Base-by-base conservation (phyloP, 2,329 filamentous ascomycete genomes). In the Orbilia brochopaga region DNA sequence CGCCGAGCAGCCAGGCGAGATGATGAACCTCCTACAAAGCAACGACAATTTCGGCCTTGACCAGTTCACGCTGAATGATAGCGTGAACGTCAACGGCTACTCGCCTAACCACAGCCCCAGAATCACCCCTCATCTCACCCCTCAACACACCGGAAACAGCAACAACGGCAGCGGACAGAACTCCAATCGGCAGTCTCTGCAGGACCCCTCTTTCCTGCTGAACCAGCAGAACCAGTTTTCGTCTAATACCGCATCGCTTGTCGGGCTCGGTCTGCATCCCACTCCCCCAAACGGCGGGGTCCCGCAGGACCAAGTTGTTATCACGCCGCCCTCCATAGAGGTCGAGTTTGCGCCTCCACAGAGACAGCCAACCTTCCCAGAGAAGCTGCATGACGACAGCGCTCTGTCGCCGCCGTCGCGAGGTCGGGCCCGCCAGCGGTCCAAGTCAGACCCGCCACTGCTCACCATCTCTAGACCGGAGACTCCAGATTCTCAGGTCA, bases 331-430 rank as follows among this genome's bases (percentile, higher is more conserved):
- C 48, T 74, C 74, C 40, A 77, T 77, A 24, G 69, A 76, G 35
- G 74, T 77, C 60, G 75, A 75, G 55, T 76, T 76, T 57, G 76
- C 76, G 13, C 76, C 76, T 30, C 75, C 74, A 13, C 76, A 77
- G 40, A 63, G 75, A 21, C 76, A 77, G 51, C 75, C 75, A 13
- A 76, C 76, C 21, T 77, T 77, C 57, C 76, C 76, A 2, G 73
- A 73, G 21, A 76, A 75, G 60, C 74, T 72, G 19, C 73, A 74
- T 52, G 74, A 77, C 65, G 75, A 76, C 19, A 61, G 69, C 37
- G 75, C 75, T 11, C 32, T 77, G 24, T 75, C 73, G 24, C 75
- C 75, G 15, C 75, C 74, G 27, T 61, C 67, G 6, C 48, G 67
- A 8, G 65, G 66, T 8, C 59, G 67, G 35, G 30, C 55, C 54